Base-by-base conservation (phyloP, 225 moss, liverwort and hornwort genomes). In the Sphagnum tenellum region DNA sequence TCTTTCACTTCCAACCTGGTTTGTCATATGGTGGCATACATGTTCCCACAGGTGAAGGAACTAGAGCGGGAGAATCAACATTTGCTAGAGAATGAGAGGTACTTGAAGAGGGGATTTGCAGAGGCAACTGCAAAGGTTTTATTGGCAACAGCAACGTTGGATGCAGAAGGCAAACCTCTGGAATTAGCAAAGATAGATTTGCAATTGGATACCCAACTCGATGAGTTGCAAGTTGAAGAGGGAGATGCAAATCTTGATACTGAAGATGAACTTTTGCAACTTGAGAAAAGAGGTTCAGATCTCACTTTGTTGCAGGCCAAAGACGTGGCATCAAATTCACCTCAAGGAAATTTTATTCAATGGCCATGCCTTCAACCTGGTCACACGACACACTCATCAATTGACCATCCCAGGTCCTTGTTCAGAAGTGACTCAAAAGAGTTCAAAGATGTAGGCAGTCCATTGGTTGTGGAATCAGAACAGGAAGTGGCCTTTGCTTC, bases 401-500 rank as follows among this genome's bases (percentile, higher is more conserved):
- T 52, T 52, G 61, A 60, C 49, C 57, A 61, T 13, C 44, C 44
- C 53, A 49, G 57, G 66, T 69, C 59, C 44, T 63, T 63, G 56
- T 62, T 58, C 11, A 54, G 69, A 71, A 57, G 46, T 61, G 46
- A 50, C 10, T 64, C 6, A 6, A 56, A 61, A 70, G 66, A 74
- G 49, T 47, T 46, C 12, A 52, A 73, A 68, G 69, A 48, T 64
- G 29, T 29, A 29, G 29, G 29, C 29, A 29, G 29, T 46, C 13
- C 65, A 3, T 46, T 73, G 48, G 7, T 76, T 55, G 50, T 54
- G 53, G 76, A 81, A 67, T 61, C 73, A 62, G 75, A 76, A 45
- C 75, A 62, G 64, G 78, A 85, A 55, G 74, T 66, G 47, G 89
- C 89, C 44, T 80, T 87, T 63, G 58, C 71, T 60, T 82, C 89